phyloP scores from a whole-genome alignment of 2,329 filamentous ascomycete genomes.

The Sphaerostilbella broomeana region DNA sequence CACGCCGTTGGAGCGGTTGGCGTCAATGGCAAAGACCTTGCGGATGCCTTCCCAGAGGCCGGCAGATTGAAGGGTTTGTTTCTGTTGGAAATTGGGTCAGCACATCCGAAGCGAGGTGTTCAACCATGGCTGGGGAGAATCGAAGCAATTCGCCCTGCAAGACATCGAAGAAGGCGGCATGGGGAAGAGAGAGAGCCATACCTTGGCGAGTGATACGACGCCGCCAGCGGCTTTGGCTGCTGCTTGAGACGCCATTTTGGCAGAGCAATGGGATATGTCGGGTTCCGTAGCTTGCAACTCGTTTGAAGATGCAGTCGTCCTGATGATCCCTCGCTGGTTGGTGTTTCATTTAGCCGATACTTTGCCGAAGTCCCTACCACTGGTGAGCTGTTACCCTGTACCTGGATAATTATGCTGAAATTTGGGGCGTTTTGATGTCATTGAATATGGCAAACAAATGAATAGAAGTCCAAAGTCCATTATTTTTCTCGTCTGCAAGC shows the following conservation, averaged over 20 bases:
- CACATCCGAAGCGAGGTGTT: not conserved
- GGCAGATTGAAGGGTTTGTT: slow-evolving; percentile 88
- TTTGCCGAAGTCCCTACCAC: slow-evolving; percentile 18
- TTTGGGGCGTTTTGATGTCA: too few relatives aligned
- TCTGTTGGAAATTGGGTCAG: slow-evolving; percentile 46
- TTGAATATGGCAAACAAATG: too few relatives aligned
- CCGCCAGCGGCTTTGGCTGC: slow-evolving; percentile 49
- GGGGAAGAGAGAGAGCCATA: slow-evolving; percentile 28
- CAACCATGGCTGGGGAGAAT: not conserved
- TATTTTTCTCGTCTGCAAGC: too few relatives aligned
- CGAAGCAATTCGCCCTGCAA: slow-evolving; percentile 1
- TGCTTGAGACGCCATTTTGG: slow-evolving; percentile 56
- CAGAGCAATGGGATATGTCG: slow-evolving; percentile 19
- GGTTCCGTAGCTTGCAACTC: slow-evolving; percentile 5
- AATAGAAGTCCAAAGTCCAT: too few relatives aligned
- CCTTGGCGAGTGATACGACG: slow-evolving; percentile 53
- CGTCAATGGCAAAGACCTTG: slow-evolving; percentile 70
- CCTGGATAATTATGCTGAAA: too few relatives aligned
- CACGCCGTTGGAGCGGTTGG: slow-evolving; percentile 82
- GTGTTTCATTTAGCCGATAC: slow-evolving; percentile 23
- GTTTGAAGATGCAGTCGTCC: slow-evolving; percentile 21
- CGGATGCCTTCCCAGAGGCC: slow-evolving; percentile 86
- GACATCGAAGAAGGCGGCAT: slow-evolving; percentile 12
- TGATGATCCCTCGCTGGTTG: slow-evolving; percentile 16
- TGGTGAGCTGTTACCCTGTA: too few relatives aligned